Evolutionary conservation across 148 eudicot genomes (phyloP).

Genomic region (Fallopia convolvulus): DNA sequence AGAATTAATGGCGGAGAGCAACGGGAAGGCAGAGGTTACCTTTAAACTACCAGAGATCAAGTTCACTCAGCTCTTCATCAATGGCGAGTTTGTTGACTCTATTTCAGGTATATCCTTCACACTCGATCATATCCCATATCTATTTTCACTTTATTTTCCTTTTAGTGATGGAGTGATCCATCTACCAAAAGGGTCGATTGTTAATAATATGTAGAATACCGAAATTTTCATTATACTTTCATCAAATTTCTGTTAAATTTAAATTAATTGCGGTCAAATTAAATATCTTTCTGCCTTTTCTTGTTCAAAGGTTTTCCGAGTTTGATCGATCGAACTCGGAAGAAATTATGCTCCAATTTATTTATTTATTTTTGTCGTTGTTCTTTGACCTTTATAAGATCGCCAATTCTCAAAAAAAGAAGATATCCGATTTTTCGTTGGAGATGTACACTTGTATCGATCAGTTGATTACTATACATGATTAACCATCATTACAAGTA

Average conservation of each 20-base stretch:
- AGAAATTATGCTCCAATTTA: too few relatives aligned
- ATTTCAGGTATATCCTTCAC: slow-evolving; percentile 18
- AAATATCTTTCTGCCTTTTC: not conserved
- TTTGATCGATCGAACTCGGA: too few relatives aligned
- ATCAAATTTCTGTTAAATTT: too few relatives aligned
- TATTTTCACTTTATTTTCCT: not conserved
- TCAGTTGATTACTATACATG: too few relatives aligned
- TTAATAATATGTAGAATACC: not conserved
- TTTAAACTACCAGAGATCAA: slow-evolving; percentile 50
- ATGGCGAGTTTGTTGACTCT: slow-evolving; percentile 74
- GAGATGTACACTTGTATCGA: not conserved
- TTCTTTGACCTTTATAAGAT: too few relatives aligned
- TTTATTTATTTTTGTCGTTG: too few relatives aligned
- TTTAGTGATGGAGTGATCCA: not conserved
- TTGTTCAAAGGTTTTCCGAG: not conserved
- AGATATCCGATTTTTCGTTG: not conserved
- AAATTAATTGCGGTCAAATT: not conserved
- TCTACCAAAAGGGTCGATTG: not conserved
- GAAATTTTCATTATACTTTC: not conserved
- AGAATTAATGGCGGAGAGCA: not conserved
- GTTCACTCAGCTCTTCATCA: slow-evolving; percentile 85
- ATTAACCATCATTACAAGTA: too few relatives aligned
- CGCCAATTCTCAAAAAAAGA: not conserved
- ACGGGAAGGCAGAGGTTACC: slow-evolving; percentile 13
- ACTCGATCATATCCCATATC: not conserved